Percentiles rank a stretch among this genome's conserved stretches.
These are phyloP conservation scores for Cutaneotrichosporon sp. DNA, from an alignment of 1,284 basidiomycete genomes.

Conservation along the genomic window DNA sequence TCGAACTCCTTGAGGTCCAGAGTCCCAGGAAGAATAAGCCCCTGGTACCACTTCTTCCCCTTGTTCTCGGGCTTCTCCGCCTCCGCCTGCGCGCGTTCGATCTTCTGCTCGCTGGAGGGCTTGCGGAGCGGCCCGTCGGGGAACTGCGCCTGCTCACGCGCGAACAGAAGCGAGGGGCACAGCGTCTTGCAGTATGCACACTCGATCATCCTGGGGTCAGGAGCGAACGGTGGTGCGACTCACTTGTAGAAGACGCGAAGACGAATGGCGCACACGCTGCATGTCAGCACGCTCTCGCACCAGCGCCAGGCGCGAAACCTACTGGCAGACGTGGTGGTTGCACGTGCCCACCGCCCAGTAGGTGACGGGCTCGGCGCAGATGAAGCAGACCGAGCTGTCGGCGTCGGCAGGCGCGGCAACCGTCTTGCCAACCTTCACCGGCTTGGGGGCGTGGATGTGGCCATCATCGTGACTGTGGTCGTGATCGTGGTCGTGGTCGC, in stretches of 20 bases:
- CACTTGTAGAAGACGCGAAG: conserved; percentile 87
- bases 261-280: conserved; percentile 79
- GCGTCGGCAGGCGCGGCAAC: conserved; percentile 22
- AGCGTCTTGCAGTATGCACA: conserved; percentile 98
- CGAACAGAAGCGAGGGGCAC: conserved; percentile 80
- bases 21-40: conserved; percentile 44
- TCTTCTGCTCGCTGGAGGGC: conserved; percentile 55
- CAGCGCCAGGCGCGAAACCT: conserved; percentile 19
- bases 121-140: conserved; percentile 60
- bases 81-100: conserved; percentile 41
- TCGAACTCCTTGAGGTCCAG: conserved; percentile 52
- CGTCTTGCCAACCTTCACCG: conserved; percentile 8
- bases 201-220: conserved; percentile 62
- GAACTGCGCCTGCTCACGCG: conserved; percentile 67
- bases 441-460: not conserved
- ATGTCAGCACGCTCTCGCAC: conserved; percentile 63
- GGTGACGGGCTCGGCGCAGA: conserved; percentile 92
- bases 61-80: conserved; percentile 44
- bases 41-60: conserved; percentile 44
- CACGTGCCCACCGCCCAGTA: conserved; percentile 87
- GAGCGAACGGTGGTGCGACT: conserved; percentile 10
- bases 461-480: not conserved
- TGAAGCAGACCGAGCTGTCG: conserved; percentile 73
- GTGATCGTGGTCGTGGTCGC: not conserved
- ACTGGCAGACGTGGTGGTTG: conserved; percentile 66